A percentile compares a stretch with the other conserved stretches of the same genome.
phyloP scores from a whole-genome alignment of 257 asterid species.

The Scutellaria minor region DNA sequence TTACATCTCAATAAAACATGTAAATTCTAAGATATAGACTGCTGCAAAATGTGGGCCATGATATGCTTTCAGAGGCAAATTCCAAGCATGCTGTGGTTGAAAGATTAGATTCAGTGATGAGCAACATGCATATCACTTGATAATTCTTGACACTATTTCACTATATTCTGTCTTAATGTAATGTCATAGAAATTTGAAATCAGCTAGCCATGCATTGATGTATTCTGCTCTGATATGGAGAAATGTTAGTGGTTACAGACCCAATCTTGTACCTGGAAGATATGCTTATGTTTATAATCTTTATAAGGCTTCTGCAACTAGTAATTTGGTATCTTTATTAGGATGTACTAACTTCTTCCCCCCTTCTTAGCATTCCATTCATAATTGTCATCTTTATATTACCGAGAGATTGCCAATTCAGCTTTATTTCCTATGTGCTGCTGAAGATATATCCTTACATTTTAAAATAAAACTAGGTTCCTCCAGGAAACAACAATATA shows the following conservation, averaged over 20 bases:
- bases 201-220: neutral
- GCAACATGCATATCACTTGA: constrained; percentile 4
- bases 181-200: neutral
- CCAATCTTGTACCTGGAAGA: too few species aligned
- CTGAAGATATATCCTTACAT: constrained; percentile 3
- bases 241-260: neutral
- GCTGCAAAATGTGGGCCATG: neutral
- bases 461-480: neutral
- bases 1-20: neutral
- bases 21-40: neutral
- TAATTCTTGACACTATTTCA: neutral
- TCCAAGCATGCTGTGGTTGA: neutral
- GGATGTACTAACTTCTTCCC: too few species aligned
- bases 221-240: neutral
- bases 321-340: too few species aligned
- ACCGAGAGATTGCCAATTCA: neutral
- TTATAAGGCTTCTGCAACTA: too few species aligned
- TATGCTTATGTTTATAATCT: too few species aligned
- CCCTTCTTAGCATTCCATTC: neutral
- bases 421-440: constrained; percentile 13
- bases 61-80: constrained; percentile 11
- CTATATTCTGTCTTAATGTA: neutral
- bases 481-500: neutral
- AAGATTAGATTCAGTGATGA: neutral
- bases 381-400: neutral